Conservation (phyloP, 176 grass and related monocot species). For the Oryza australiensis region DNA sequence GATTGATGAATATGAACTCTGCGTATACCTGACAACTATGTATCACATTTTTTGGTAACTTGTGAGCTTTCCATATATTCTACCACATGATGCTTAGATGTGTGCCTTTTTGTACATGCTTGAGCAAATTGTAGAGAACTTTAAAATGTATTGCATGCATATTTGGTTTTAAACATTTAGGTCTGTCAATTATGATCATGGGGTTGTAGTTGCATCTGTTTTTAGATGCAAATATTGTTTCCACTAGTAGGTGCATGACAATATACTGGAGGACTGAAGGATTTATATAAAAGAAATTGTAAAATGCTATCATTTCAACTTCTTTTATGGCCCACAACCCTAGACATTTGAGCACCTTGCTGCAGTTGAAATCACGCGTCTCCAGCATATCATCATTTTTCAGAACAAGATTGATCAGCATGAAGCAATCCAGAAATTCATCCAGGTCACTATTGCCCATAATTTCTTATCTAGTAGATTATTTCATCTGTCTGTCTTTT, state of each 20-base stretch:
- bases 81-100: neutral
- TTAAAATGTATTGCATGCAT: neutral
- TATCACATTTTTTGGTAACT: neutral
- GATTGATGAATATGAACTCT: neutral
- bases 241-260: neutral
- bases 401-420: slow-evolving; percentile 98
- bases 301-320: neutral
- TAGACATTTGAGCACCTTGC: slow-evolving; percentile 95
- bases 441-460: slow-evolving; percentile 52
- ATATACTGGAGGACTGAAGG: neutral
- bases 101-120: neutral
- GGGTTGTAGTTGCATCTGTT: neutral
- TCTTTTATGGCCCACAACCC: slow-evolving; percentile 56
- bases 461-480: neutral
- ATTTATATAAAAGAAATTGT: neutral
- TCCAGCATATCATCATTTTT: slow-evolving; percentile 95
- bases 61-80: slow-evolving; percentile 12
- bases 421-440: slow-evolving; percentile 95
- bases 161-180: neutral
- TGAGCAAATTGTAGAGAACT: neutral
- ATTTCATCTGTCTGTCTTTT: slow-evolving; percentile 12
- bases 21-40: neutral
- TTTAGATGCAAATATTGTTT: neutral
- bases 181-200: neutral
- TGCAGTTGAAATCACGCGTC: slow-evolving; percentile 94